Percentiles rank a stretch among this genome's conserved stretches.
phyloP scores from a whole-genome alignment of 1,139 yeast genomes.

The Hansenula lynferdii region DNA sequence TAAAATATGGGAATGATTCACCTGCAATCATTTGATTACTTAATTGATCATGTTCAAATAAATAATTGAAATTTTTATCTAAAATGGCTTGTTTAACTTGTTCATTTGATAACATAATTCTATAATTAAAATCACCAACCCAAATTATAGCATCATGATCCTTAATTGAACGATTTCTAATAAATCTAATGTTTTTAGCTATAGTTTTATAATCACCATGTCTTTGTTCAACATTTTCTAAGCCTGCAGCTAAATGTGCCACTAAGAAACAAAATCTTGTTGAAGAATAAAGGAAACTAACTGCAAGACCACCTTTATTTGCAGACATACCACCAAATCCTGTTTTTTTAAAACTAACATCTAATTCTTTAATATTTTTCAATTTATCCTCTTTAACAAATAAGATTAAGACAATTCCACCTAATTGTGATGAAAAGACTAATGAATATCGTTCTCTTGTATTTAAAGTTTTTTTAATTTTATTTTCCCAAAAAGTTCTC shows the following conservation, averaged over 20 bases:
- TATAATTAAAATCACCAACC: conserved; percentile 95
- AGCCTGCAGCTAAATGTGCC: conserved; percentile 94
- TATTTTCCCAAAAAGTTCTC: conserved; percentile 74
- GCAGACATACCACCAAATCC: conserved; percentile 93
- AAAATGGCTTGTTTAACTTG: conserved; percentile 59
- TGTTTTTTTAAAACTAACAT: conserved; percentile 79
- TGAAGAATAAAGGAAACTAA: conserved; percentile 70
- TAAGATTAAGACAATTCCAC: conserved; percentile 80
- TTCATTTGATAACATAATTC: conserved; percentile 74
- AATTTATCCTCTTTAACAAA: conserved; percentile 64
- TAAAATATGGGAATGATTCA: conserved; percentile 77
- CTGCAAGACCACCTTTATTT: conserved; percentile 89
- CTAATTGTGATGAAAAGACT: conserved; percentile 84
- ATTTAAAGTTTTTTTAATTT: conserved; percentile 55
- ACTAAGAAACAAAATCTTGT: conserved; percentile 82
- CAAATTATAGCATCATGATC: conserved; percentile 88
- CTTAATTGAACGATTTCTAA: conserved; percentile 59
- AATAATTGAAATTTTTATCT: conserved; percentile 37
- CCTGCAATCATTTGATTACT: conserved; percentile 80
- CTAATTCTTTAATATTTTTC: conserved; percentile 62
- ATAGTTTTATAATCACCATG: conserved; percentile 85
- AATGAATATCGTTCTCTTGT: conserved; percentile 52
- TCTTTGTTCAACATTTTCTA: conserved; percentile 77
- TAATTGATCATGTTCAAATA: conserved; percentile 77
- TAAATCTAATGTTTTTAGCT: conserved; percentile 70